Evolutionary conservation across 768 basidiomycete species (phyloP).

Genomic region (Leucosporidium scottii): DNA sequence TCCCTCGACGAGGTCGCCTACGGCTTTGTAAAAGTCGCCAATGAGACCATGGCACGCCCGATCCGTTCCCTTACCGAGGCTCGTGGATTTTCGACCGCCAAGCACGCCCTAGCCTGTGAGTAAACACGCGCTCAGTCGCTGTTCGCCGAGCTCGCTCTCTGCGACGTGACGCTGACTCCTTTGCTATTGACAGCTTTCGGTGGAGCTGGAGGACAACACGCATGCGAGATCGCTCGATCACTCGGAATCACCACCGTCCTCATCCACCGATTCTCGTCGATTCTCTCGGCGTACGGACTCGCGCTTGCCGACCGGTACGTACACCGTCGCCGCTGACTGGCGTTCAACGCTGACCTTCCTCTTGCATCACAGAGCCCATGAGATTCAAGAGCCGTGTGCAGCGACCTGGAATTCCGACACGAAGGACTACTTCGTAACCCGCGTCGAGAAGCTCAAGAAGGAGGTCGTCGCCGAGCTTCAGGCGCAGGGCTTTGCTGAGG

Average conservation of each 20-base stretch:
- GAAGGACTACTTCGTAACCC: slow-evolving; percentile 51
- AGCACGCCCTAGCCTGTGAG: slow-evolving; percentile 49
- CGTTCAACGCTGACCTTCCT: slow-evolving; percentile 6
- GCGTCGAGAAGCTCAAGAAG: slow-evolving; percentile 53
- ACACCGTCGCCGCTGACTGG: background rate
- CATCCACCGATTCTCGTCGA: slow-evolving; percentile 84
- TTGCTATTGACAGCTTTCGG: slow-evolving; percentile 35
- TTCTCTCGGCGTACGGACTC: slow-evolving; percentile 89
- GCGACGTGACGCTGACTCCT: too few species aligned
- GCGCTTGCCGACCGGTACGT: slow-evolving; percentile 47
- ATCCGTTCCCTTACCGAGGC: slow-evolving; percentile 88
- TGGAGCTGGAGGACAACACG: slow-evolving; percentile 46
- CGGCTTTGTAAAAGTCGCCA: slow-evolving; percentile 71
- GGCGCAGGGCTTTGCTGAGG: slow-evolving; percentile 69
- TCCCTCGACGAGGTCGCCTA: slow-evolving; percentile 76
- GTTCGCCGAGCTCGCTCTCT: too few species aligned
- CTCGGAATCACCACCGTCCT: slow-evolving; percentile 81
- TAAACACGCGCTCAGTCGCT: too few species aligned
- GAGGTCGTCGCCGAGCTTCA: slow-evolving; percentile 68
- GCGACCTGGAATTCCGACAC: slow-evolving; percentile 46
- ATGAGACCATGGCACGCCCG: slow-evolving; percentile 92
- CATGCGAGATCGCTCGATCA: slow-evolving; percentile 79
- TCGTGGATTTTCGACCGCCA: slow-evolving; percentile 70
- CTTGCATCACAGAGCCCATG: slow-evolving; percentile 52
- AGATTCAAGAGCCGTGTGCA: background rate